Conservation (phyloP, 495 filamentous ascomycete species). For the Cryomyces minteri region DNA sequence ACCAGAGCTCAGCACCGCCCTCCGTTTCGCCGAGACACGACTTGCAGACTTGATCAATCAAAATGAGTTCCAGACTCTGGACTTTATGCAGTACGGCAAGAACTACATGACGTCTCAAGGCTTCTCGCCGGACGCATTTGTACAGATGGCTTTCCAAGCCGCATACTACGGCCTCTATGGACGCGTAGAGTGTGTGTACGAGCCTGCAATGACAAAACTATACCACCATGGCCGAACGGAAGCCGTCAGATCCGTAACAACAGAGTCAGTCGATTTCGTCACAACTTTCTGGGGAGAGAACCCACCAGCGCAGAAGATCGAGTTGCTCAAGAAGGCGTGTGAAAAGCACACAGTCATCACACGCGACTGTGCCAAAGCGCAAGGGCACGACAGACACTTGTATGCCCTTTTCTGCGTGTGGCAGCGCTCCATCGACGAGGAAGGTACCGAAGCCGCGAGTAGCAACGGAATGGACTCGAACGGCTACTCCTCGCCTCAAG, state of each 20-base stretch:
- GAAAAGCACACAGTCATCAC: conserved; percentile 66
- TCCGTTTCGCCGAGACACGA: conserved; percentile 89
- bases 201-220: conserved; percentile 94
- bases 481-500: conserved; percentile 31
- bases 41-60: conserved; percentile 90
- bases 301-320: conserved; percentile 61
- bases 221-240: conserved; percentile 90
- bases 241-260: conserved; percentile 72
- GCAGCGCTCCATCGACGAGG: conserved; percentile 73
- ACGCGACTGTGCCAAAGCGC: conserved; percentile 72
- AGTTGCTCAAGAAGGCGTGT: conserved; percentile 65
- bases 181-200: conserved; percentile 83
- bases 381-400: conserved; percentile 85
- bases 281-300: conserved; percentile 91
- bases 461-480: conserved; percentile 31
- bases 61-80: conserved; percentile 86
- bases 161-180: conserved; percentile 97
- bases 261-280: conserved; percentile 69
- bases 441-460: conserved; percentile 31
- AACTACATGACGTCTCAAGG: conserved; percentile 96
- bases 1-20: conserved; percentile 75
- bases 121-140: conserved; percentile 92
- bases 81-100: conserved; percentile 81
- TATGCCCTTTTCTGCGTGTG: conserved; percentile 92
- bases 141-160: conserved; percentile 98